A percentile compares a stretch with the other conserved stretches of the same genome.
Evolutionary conservation across 176 grass and related monocot species (phyloP).

Genomic region (Hyparrhenia diplandra): DNA sequence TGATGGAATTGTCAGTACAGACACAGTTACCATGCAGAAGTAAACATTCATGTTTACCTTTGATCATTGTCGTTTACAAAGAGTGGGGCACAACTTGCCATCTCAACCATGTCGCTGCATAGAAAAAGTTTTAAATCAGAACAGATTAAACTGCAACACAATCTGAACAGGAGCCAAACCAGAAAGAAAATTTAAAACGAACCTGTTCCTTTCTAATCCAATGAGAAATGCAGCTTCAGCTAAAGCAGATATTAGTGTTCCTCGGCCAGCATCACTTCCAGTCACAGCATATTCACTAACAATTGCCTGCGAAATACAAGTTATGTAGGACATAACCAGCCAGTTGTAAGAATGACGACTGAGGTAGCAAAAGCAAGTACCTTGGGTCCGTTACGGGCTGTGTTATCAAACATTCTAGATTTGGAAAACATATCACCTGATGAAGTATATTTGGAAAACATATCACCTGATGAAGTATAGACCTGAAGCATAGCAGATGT

Average conservation of each 20-base stretch:
- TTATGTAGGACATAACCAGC: constrained; percentile 20
- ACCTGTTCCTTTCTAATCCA: constrained; percentile 94
- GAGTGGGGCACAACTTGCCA: constrained; percentile 94
- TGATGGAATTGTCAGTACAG: not conserved
- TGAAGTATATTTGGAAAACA: too few species aligned
- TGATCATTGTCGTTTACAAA: constrained; percentile 88
- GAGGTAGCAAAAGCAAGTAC: constrained; percentile 20
- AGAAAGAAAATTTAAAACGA: constrained; percentile 10
- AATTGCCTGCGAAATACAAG: constrained; percentile 53
- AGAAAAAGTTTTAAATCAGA: constrained; percentile 29
- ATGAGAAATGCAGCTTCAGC: constrained; percentile 93
- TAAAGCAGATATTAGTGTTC: constrained; percentile 79
- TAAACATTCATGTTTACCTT: constrained; percentile 35
- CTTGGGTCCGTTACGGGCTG: constrained; percentile 59
- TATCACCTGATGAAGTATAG: constrained; percentile 72
- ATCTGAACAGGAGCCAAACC: constrained; percentile 5
- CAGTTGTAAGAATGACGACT: constrained; percentile 16
- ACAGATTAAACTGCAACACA: constrained; percentile 3
- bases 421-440: constrained; percentile 91
- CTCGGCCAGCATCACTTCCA: constrained; percentile 88
- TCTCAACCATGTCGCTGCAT: constrained; percentile 82
- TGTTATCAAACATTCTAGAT: constrained; percentile 67
- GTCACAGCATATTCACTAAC: constrained; percentile 99
- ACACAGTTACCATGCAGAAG: constrained; percentile 1
- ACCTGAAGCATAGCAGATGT: constrained; percentile 48